Evolutionary conservation across 768 basidiomycete species (phyloP).

Genomic region (Austroboletus festivus): DNA sequence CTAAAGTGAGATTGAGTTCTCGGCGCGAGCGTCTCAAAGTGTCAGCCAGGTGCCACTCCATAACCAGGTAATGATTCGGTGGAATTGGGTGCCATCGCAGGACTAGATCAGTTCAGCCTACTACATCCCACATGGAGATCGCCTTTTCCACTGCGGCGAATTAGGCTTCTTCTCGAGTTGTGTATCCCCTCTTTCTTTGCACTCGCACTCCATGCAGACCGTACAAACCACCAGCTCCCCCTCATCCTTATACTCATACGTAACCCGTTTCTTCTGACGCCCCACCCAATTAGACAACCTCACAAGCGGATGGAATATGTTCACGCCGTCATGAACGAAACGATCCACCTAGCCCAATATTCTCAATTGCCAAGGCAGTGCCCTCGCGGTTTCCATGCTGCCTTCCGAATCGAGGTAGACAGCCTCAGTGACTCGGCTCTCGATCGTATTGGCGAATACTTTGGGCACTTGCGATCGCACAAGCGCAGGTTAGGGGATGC

Average conservation of each 20-base stretch:
- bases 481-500: constrained; percentile 69
- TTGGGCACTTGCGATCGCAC: constrained; percentile 76
- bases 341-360: constrained; percentile 60
- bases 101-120: no score
- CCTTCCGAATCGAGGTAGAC: constrained; percentile 70
- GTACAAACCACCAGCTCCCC: constrained; percentile 50
- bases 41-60: no score
- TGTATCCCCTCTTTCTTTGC: constrained; percentile 50
- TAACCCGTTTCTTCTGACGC: constrained; percentile 43
- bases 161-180: constrained; percentile 62
- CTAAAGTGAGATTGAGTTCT: no score
- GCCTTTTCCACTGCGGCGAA: constrained; percentile 65
- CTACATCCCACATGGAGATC: constrained; percentile 44
- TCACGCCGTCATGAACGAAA: constrained; percentile 62
- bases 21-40: no score
- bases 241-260: constrained; percentile 42
- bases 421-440: constrained; percentile 72
- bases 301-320: constrained; percentile 72
- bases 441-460: constrained; percentile 75
- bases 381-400: constrained; percentile 45
- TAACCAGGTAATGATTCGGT: no score
- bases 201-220: constrained; percentile 33
- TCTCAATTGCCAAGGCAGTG: constrained; percentile 51
- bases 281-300: constrained; percentile 59
- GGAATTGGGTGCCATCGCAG: no score